phyloP scores from a whole-genome alignment of 2,329 filamentous ascomycete genomes.

The Apiospora phragmitis region DNA sequence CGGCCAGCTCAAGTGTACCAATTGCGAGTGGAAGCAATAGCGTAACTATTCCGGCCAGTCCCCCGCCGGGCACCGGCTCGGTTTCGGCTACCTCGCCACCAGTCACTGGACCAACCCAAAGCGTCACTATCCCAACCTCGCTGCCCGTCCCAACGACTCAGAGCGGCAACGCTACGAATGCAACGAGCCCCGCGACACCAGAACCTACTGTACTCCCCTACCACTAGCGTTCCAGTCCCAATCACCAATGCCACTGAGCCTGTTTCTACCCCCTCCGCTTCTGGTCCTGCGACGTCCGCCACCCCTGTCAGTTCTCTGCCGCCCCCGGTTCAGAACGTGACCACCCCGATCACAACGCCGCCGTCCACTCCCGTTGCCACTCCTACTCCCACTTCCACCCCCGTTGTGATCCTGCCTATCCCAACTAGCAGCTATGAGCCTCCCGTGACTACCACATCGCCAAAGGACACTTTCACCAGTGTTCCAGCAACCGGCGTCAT shows the following conservation, averaged over 20 bases:
- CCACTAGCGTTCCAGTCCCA: neutral
- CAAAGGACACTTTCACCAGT: conserved; percentile 34
- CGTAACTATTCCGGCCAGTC: neutral
- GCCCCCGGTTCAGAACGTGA: neutral
- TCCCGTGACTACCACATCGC: conserved; percentile 15
- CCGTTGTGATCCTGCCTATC: neutral
- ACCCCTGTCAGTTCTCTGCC: neutral
- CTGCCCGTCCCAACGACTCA: neutral
- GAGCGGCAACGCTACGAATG: neutral
- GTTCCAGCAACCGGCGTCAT: conserved; percentile 44
- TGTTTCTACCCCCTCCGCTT: neutral
- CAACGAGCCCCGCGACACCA: neutral
- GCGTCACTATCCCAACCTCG: neutral
- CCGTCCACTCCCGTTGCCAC: neutral
- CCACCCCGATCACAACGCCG: neutral
- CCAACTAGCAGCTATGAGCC: neutral
- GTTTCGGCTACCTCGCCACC: neutral
- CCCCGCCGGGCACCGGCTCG: neutral
- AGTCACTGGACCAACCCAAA: neutral
- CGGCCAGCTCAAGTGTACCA: neutral
- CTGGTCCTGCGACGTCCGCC: neutral
- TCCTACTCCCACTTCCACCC: neutral
- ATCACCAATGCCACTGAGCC: neutral
- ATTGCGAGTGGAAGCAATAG: neutral
- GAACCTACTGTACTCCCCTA: neutral